These are phyloP conservation scores for Hypoxylon sp. DNA, from an alignment of 2,329 filamentous ascomycete species.

Conservation along the genomic window DNA sequence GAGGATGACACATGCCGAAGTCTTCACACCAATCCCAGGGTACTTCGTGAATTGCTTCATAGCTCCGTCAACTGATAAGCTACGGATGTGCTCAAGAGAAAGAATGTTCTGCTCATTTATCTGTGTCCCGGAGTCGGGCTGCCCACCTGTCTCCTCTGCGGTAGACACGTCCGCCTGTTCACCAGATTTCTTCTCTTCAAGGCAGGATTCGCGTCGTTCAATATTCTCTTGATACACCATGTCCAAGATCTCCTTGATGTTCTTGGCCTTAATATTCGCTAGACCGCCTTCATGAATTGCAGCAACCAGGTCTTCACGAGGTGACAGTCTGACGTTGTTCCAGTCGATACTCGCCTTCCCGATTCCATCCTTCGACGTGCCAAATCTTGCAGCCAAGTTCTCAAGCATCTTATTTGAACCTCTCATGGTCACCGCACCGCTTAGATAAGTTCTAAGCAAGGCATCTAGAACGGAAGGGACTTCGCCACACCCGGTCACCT, in stretches of 20 bases:
- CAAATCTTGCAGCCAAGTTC: constrained; percentile 75
- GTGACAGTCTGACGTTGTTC: constrained; percentile 75
- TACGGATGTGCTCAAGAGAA: constrained; percentile 67
- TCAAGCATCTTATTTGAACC: constrained; percentile 75
- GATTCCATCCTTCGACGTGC: constrained; percentile 70
- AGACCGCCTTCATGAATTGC: constrained; percentile 81
- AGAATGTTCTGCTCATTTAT: constrained; percentile 72
- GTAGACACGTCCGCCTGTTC: constrained; percentile 62
- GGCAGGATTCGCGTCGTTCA: constrained; percentile 60
- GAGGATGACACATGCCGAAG: constrained; percentile 69
- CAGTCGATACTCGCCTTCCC: constrained; percentile 82
- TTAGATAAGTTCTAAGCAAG: constrained; percentile 67
- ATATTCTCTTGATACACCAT: constrained; percentile 79
- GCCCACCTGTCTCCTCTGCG: constrained; percentile 59
- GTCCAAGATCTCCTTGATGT: constrained; percentile 81
- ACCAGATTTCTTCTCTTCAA: constrained; percentile 59
- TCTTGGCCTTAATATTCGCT: constrained; percentile 76
- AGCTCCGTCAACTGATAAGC: constrained; percentile 61
- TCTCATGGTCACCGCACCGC: constrained; percentile 64
- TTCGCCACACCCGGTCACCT: constrained; percentile 76
- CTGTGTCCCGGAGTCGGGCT: constrained; percentile 71
- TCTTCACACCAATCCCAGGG: constrained; percentile 71
- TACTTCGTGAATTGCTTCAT: constrained; percentile 66
- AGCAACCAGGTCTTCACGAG: constrained; percentile 73
- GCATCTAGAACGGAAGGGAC: constrained; percentile 70